Evolutionary conservation across 129 eudicot species (phyloP).

Genomic region (Smallanthus sonchifolius): DNA sequence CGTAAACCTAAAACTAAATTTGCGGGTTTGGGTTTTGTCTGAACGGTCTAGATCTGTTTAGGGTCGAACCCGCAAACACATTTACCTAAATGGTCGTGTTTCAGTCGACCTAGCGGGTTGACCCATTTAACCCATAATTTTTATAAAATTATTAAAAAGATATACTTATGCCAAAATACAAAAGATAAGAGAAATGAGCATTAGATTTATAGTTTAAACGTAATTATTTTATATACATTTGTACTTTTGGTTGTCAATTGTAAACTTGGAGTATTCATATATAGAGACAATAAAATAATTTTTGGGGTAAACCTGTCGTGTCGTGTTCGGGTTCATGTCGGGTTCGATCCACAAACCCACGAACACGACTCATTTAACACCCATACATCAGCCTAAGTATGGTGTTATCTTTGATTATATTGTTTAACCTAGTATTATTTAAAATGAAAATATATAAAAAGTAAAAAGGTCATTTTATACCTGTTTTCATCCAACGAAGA

Average conservation of each 20-base stretch:
- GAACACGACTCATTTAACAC: background rate
- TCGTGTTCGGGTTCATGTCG: background rate
- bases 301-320: background rate
- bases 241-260: background rate
- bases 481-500: constrained; percentile 95
- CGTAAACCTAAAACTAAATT: too few species aligned
- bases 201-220: background rate
- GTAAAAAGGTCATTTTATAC: constrained; percentile 22
- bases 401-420: background rate
- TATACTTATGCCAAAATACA: background rate
- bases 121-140: background rate
- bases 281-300: background rate
- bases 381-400: background rate
- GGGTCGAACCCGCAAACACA: too few species aligned
- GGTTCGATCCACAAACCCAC: background rate
- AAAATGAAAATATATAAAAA: background rate
- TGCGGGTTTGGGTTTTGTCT: background rate
- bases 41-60: background rate
- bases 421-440: background rate
- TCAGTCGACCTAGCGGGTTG: background rate
- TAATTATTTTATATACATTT: too few species aligned
- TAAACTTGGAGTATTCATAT: background rate
- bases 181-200: background rate
- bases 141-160: background rate
- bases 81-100: too few species aligned